Conservation (phyloP, 106 monocot species). For the Amphibolis antarctica region DNA sequence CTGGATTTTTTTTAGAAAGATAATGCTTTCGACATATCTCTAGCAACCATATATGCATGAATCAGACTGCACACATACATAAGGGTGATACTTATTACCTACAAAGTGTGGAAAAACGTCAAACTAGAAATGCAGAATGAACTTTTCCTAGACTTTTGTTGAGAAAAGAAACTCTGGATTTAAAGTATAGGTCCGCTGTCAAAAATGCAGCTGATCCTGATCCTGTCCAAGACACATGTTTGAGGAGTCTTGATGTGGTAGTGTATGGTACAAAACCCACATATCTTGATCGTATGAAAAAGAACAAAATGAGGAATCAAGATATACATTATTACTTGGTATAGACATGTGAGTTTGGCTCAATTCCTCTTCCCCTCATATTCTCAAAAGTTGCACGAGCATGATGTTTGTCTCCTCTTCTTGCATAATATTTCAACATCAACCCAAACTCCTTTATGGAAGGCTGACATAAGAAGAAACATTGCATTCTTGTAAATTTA, state of each 20-base stretch:
- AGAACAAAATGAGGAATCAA: neutral
- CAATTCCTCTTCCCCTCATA: slow-evolving; percentile 98
- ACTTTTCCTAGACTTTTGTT: no score
- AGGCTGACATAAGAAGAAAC: slow-evolving; percentile 40
- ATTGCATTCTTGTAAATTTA: neutral
- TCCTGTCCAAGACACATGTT: neutral
- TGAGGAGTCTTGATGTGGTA: neutral
- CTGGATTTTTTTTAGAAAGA: no score
- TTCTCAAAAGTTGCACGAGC: slow-evolving; percentile 90
- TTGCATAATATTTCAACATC: slow-evolving; percentile 89
- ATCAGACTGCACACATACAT: no score
- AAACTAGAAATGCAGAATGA: no score
- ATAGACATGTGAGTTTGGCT: slow-evolving; percentile 80
- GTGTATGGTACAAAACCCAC: neutral
- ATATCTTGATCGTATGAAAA: neutral
- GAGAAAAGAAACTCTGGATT: no score
- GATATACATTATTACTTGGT: slow-evolving; percentile 50
- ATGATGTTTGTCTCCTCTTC: slow-evolving; percentile 98
- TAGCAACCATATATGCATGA: slow-evolving; percentile 95
- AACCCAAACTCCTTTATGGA: slow-evolving; percentile 84
- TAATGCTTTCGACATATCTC: slow-evolving; percentile 84
- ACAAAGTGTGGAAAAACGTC: no score
- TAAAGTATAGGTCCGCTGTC: no score
- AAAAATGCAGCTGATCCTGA: no score
- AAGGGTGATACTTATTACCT: no score